Conservation (phyloP, 176 grass and related monocot genomes). For the Carex pumila region DNA sequence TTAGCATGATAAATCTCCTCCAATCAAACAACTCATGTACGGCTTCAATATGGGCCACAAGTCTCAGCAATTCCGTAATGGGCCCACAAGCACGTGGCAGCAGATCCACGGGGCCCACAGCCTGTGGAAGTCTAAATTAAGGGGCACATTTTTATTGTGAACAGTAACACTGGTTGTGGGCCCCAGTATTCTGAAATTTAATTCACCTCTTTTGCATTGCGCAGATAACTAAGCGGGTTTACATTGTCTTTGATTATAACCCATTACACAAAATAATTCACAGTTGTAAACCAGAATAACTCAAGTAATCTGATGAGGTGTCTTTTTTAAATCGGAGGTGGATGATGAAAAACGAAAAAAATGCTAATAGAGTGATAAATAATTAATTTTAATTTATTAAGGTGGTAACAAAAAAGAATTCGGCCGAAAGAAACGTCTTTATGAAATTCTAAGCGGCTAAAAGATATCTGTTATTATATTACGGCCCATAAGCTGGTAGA, state of each 20-base stretch:
- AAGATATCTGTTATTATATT: too few species aligned
- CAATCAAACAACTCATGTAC: neutral
- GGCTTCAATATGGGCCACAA: neutral
- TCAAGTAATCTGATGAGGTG: neutral
- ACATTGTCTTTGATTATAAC: neutral
- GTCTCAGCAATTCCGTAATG: neutral
- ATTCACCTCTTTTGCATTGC: neutral
- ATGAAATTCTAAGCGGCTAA: too few species aligned
- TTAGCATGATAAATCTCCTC: neutral
- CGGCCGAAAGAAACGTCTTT: too few species aligned
- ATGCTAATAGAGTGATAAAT: too few species aligned
- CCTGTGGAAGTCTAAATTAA: neutral
- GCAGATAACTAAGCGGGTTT: neutral
- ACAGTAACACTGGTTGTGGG: neutral
- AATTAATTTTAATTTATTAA: too few species aligned
- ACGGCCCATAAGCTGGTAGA: too few species aligned
- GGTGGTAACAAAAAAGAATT: too few species aligned
- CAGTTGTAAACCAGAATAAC: neutral
- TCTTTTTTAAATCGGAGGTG: neutral
- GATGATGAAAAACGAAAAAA: too few species aligned
- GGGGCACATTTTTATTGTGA: neutral
- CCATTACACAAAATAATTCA: neutral
- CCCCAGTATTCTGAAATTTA: neutral
- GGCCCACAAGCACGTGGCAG: neutral
- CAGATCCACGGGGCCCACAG: neutral